Base-by-base conservation (phyloP, 331 rosid genomes). In the Acacia pycnantha region DNA sequence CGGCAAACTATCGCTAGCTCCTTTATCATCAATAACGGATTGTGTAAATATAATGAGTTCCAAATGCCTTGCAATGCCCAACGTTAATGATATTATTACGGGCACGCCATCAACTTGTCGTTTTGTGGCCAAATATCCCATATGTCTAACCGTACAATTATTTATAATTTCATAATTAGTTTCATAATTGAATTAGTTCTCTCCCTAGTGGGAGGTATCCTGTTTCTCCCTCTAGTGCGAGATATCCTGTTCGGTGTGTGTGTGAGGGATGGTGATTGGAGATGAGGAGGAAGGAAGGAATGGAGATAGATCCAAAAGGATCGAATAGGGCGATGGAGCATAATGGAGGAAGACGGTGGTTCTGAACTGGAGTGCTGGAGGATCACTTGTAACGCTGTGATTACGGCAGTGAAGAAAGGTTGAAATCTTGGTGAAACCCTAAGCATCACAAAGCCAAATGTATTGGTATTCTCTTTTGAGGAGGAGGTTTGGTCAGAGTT, bases 1-100 rank as follows among this genome's bases (percentile, higher is more conserved):
- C 41, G 8, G 41, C 77, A 89, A 86, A 83, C 86, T 53, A 74
- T 59, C 77, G 48, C 59, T 13, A 69, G 56, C 65, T 58, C 75
- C 59, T 43, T 77, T 77, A 53, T 83, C 81, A 83, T 77, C 82
- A 43, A 31, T 8, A 68, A 66, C 21, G 51, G 41, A 5, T 48
- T 14, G 53, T 48, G 53, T 48, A 4, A 14, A 48, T 48, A 48
- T 48, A 47, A 47, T 13, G 48, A 11, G 35, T 44, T 58, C 26
- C 13, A 2, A 11, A 44, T 44, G 4, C 47, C 48, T 44, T 11
- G 48, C 27, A 78, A 19, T 50, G 67, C 79, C 77, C 59, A 53
- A 76, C 37, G 61, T 53, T 44, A 44, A 73, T 70, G 73, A 13
- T 65, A 29, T 43, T 77, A 77, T 62, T 74, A 82, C 81, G 51